Base-by-base conservation (phyloP, 176 grass and related monocot species). In the Carex kokanica region DNA sequence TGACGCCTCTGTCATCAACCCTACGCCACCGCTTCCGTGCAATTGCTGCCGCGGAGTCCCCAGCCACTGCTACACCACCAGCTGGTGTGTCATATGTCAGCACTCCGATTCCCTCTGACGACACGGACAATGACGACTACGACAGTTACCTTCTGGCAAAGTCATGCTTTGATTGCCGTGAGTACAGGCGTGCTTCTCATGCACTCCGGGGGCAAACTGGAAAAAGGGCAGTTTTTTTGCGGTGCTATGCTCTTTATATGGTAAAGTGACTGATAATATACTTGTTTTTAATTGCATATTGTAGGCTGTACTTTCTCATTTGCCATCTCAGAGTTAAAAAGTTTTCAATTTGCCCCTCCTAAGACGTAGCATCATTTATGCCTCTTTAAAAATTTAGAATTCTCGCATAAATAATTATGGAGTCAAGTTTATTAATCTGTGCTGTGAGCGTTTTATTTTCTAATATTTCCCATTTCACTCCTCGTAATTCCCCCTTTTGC, bases 231-330 rank as follows among this genome's bases (percentile, higher is more conserved):
- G 89, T 95, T 18, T 99, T 99, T 88, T 85, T 99, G 51, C 89
- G 97, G n/a, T 93, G 93, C 93, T 96, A 99, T 74, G 93, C 97
- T n/a, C 91, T 99, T 57, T 92, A 90, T 83, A 88, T 92, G 84
- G 90, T 94, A 77, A 92, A 86, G 72, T 77, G 72, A 77, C 53
- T 55, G 21, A 77, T 74, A 55, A 54, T 53, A 29, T 77, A 77
- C 47, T 54, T 8, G 34, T 4, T 55, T 77, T 74, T 77, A 55
- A 54, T 77, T 53, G 45, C 49, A 77, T 55, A 16, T 49, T 74
- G 40, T 6, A 53, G 21, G 21, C 20, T 74, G 12, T 74, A 49
- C n/a, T 55, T 77, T 10, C 49, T 55, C 24, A 32, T 54, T 14
- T 31, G 73, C 51, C 13, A 77, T 32, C 13, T 55, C 14, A 31